Percentiles rank a stretch among this genome's conserved stretches.
Conservation (phyloP, 441 rosid genomes). For the Jatropha podagrica region DNA sequence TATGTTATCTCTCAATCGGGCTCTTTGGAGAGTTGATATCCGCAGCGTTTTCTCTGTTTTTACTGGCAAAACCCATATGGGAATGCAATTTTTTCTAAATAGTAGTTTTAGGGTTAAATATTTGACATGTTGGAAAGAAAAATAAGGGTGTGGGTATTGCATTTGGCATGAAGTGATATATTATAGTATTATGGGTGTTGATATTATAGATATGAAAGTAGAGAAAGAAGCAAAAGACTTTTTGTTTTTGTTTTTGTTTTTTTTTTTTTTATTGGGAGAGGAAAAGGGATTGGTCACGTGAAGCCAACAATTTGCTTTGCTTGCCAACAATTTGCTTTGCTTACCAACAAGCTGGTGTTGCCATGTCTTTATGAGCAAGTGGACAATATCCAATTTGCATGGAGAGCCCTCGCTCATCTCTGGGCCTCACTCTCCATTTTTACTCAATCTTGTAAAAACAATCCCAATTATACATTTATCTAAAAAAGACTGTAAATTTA, state of each 20-base stretch:
- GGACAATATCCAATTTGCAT: constrained; percentile 20
- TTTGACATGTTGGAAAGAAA: neutral
- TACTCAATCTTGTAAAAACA: neutral
- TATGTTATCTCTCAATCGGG: neutral
- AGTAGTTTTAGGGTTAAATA: too few species aligned
- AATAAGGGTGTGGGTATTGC: neutral
- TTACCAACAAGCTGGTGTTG: constrained; percentile 18
- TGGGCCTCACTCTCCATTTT: neutral
- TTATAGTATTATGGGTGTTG: neutral
- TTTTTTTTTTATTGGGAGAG: neutral
- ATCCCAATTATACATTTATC: neutral
- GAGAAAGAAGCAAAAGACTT: neutral
- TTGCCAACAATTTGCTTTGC: constrained; percentile 18
- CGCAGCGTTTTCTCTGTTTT: too few species aligned
- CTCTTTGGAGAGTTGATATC: too few species aligned
- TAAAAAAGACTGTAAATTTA: too few species aligned
- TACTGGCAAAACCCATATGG: neutral
- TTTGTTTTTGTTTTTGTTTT: neutral
- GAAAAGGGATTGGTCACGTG: constrained; percentile 15
- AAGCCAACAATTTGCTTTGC: constrained; percentile 18
- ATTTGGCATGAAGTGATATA: neutral
- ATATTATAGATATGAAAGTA: neutral
- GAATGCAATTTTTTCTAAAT: neutral
- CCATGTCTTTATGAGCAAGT: constrained; percentile 12
- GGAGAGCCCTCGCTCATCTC: neutral